Evolutionary conservation across 129 eudicot genomes (phyloP), one percentile per base, ranked within the genome.

Genomic region (Lactuca saligna): DNA sequence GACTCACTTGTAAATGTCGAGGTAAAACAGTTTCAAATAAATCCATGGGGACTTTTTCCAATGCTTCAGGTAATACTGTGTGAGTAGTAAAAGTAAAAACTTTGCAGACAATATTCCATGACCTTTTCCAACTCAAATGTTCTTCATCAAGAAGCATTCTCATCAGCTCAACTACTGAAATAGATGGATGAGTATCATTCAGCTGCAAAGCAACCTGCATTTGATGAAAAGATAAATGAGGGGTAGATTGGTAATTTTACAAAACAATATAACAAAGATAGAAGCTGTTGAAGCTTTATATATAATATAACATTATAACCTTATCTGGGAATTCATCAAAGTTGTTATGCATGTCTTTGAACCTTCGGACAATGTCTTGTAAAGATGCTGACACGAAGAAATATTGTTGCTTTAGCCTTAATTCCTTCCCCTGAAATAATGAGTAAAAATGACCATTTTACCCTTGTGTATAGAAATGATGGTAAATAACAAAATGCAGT

Each of bases 371-470:
- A 55, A 84, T 84, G 68, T 84, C 88, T 80, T 84, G 88, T 39
- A 84, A 55, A 7, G 85, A 84, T 49, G 88, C 88, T 0, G 88
- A 84, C 54, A 84, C 88, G 65, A 84, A 84, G 85, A 80, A 80
- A 74, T 84, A 80, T 69, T 84, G 85, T 74, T 84, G 88, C 74
- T 84, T 84, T 34, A 84, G 44, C 48, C 85, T 82, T 59, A 84
- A 61, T 74, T 84, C 88, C 77, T 84, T 84, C 8, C 88, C 88
- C 88, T 84, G 78, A 77, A 71, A 15, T 25, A 55, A 12, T 46
- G 29, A 25, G 29, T 25, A 2, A 0, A 25, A 25, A 25, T 25
- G 29, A 25, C 29, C 1, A 25, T 25, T 25, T 25, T 25, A 25
- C 29, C 29, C 29, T 25, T 25, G 29, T 25, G 29, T 25, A 25